Conservation (phyloP, 495 filamentous ascomycete species). For the Penicillium cosmopolitanum region DNA sequence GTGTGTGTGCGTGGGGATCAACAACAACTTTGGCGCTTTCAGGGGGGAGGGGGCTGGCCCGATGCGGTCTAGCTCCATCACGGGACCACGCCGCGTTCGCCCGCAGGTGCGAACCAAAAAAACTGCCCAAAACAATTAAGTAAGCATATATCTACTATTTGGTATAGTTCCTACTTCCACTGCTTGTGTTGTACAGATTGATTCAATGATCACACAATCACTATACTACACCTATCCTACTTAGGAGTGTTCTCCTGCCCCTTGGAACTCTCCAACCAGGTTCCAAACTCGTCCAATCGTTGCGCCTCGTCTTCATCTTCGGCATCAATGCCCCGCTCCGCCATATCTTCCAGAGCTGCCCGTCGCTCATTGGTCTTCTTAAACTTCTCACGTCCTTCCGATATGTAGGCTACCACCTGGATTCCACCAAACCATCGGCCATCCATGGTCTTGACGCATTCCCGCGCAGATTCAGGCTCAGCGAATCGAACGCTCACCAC, state of each 20-base stretch:
- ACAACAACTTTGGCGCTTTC: conserved; percentile 38
- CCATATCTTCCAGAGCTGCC: conserved; percentile 46
- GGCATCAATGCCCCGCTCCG: conserved; percentile 44
- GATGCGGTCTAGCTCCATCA: conserved; percentile 33
- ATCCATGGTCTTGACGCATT: conserved; percentile 78
- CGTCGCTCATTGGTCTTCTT: conserved; percentile 63
- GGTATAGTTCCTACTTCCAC: neutral
- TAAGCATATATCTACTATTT: neutral
- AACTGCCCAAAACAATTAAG: conserved; percentile 7
- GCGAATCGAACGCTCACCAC: conserved; percentile 82
- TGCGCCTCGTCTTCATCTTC: conserved; percentile 49
- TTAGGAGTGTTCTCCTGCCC: conserved; percentile 33
- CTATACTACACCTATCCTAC: conserved; percentile 8
- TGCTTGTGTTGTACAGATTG: neutral
- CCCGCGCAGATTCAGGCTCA: conserved; percentile 67
- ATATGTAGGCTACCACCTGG: conserved; percentile 76
- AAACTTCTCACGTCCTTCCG: conserved; percentile 76
- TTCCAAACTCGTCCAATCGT: conserved; percentile 58
- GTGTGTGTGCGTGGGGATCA: conserved; percentile 46
- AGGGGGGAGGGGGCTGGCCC: conserved; percentile 28
- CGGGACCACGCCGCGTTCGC: conserved; percentile 29
- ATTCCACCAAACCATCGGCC: conserved; percentile 77
- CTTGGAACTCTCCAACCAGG: conserved; percentile 53
- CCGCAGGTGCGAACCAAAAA: conserved; percentile 38
- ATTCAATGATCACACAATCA: neutral